A percentile compares a stretch with the other conserved stretches of the same genome.
Conservation (phyloP, 352 stramenopile genomes). For the Globisporangium radiosum region DNA sequence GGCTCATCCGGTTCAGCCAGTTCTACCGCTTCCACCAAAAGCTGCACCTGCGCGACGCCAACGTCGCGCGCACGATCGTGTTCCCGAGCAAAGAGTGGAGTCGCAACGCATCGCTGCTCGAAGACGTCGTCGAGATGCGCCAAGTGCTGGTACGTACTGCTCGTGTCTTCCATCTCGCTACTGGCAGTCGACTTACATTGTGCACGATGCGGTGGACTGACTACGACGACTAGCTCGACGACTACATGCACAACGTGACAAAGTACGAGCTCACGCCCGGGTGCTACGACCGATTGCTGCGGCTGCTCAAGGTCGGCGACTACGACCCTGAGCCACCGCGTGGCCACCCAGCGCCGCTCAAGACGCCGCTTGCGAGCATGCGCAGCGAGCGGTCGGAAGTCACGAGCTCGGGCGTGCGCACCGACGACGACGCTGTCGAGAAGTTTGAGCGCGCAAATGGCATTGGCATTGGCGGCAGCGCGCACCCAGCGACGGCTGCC, state of each 20-base stretch:
- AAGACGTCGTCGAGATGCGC: conserved; percentile 54
- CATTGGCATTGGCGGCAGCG: neutral
- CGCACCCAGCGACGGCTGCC: neutral
- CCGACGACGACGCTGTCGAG: conserved; percentile 12
- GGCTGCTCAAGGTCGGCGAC: conserved; percentile 53
- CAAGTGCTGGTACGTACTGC: conserved; percentile 54
- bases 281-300: conserved; percentile 40
- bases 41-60: conserved; percentile 26
- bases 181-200: neutral
- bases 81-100: conserved; percentile 56
- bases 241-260: conserved; percentile 61
- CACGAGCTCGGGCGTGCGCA: neutral
- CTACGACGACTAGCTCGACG: conserved; percentile 35
- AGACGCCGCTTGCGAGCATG: neutral
- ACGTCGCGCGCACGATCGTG: conserved; percentile 14
- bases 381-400: neutral
- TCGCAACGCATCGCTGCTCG: conserved; percentile 37
- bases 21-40: conserved; percentile 43
- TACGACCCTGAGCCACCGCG: conserved; percentile 29
- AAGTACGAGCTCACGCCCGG: conserved; percentile 28
- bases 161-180: neutral
- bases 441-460: neutral
- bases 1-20: conserved; percentile 60
- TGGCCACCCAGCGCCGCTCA: conserved; percentile 4
- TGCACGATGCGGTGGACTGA: too few species aligned